These are phyloP conservation scores for Diaporthe citrichinensis DNA, from an alignment of 2,329 filamentous ascomycete genomes.

Conservation along the genomic window DNA sequence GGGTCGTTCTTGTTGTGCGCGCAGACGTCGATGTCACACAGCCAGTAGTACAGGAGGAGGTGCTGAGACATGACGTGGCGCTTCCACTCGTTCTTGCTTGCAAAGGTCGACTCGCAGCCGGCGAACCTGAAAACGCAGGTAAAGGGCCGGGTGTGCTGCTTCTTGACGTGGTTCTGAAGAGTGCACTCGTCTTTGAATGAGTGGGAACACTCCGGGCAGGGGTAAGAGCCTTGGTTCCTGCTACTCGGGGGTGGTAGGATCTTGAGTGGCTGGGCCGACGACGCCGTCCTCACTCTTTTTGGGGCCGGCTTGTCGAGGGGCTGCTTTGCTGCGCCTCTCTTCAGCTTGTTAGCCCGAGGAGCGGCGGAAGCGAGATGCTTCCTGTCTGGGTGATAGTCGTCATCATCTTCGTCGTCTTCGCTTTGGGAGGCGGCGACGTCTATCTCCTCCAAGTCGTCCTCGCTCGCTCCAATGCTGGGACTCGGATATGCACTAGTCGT, in stretches of 20 bases:
- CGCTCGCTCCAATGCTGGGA: slow-evolving; percentile 39
- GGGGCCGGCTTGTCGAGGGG: slow-evolving; percentile 24
- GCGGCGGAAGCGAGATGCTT: not conserved
- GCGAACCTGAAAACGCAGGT: slow-evolving; percentile 85
- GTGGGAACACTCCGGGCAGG: slow-evolving; percentile 55
- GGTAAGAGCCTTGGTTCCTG: slow-evolving; percentile 42
- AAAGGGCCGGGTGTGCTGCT: slow-evolving; percentile 73
- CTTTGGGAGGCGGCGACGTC: slow-evolving; percentile 26
- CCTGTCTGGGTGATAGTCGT: slow-evolving; percentile 36
- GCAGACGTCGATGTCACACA: slow-evolving; percentile 78
- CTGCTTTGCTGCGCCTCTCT: slow-evolving; percentile 44
- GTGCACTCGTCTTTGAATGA: slow-evolving; percentile 61
- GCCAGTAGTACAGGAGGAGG: slow-evolving; percentile 79
- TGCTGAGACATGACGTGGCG: slow-evolving; percentile 88
- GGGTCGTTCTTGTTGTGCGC: slow-evolving; percentile 51
- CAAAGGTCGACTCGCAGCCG: slow-evolving; percentile 80
- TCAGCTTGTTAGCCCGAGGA: slow-evolving; percentile 40
- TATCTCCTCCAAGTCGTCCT: slow-evolving; percentile 35
- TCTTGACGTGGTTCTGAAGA: slow-evolving; percentile 65
- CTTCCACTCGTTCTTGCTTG: slow-evolving; percentile 95
- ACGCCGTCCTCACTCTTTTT: slow-evolving; percentile 38
- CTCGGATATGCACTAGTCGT: slow-evolving; percentile 33
- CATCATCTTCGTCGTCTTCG: slow-evolving; percentile 36
- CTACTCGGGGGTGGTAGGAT: slow-evolving; percentile 28
- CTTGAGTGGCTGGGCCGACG: slow-evolving; percentile 39